Percentiles rank a stretch among this genome's conserved stretches.
Conservation (phyloP, 305 asterid species). For the Nicotiana rustica region DNA sequence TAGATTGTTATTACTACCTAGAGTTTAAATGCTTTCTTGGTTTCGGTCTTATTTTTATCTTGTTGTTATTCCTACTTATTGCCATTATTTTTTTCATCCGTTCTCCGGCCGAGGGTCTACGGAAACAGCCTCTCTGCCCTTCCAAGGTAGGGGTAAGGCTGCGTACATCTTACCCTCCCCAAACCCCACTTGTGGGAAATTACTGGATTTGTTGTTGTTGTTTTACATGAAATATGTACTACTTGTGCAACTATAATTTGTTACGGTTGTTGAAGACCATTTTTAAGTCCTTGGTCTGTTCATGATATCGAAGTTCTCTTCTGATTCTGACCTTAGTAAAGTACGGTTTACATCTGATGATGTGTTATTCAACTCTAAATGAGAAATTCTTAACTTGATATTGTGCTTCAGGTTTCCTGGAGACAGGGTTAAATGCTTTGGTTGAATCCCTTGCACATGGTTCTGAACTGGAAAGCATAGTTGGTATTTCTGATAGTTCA, state of each 20-base stretch:
- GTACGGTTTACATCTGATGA: background rate
- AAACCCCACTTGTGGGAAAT: no score
- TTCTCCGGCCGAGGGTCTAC: no score
- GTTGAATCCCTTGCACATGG: constrained; percentile 56
- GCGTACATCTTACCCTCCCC: no score
- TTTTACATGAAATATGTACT: constrained; percentile 14
- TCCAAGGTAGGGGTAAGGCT: no score
- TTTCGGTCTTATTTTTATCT: no score
- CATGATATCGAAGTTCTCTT: constrained; percentile 8
- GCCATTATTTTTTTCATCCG: no score
- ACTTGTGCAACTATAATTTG: constrained; percentile 7
- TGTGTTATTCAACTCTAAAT: background rate
- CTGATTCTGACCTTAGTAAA: constrained; percentile 20
- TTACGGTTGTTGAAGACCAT: constrained; percentile 1
- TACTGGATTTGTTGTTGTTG: no score
- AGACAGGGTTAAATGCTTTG: constrained; percentile 65
- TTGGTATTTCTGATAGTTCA: constrained; percentile 59
- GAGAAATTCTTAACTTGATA: constrained; percentile 28
- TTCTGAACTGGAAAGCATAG: constrained; percentile 57
- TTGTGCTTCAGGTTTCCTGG: constrained; percentile 68
- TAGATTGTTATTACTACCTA: no score
- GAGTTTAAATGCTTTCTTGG: no score
- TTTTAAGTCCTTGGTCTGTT: background rate
- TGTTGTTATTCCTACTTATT: no score
- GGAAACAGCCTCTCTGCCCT: no score